Evolutionary conservation across 176 grass and related monocot species (phyloP), one percentile per base, ranked within the genome.

Genomic region (Hsuehochloa calcarea): DNA sequence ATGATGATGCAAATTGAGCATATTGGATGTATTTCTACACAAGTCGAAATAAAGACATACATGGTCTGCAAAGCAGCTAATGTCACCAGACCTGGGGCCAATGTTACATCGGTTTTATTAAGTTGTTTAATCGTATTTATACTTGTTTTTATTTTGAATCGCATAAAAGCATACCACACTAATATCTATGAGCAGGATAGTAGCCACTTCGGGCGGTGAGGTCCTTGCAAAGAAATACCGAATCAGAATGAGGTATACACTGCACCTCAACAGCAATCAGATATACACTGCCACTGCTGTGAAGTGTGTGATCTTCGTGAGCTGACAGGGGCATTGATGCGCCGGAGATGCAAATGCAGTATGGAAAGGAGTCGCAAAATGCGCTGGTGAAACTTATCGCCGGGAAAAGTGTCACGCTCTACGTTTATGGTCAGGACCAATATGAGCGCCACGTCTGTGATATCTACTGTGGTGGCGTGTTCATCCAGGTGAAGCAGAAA

Each of bases 241-340:
- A 74, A 90, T 97, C 29, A 89, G 92, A 83, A 84, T 97, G 77
- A 92, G 88, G 92, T 92, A 90, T 43, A 11, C 10, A 75, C 8
- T 77, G 58, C 8, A 71, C 25, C 45, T 40, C 41, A 61, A 19
- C 20, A 47, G 23, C 29, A 71, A 12, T 10, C 4, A 29, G 29
- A 29, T 29, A 1, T 29, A 29, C 29, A 29, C 29, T 29, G 29
- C 29, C 1, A 29, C 29, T 29, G 29, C 29, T 29, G 29, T 29
- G 1, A 29, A 29, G 29, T 29, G 29, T 29, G 29, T 29, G 29
- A 29, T 0, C 29, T 29, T 29, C 29, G 29, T 81, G 10, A 81
- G 64, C 46, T 29, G 81, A 15, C 80, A 91, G 92, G 78, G 89
- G 92, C 38, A 84, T 94, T 63, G 92, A 94, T 79, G 92, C 92